Base-by-base conservation (phyloP, 2,329 filamentous ascomycete genomes). In the Colletotrichum tofieldiae region DNA sequence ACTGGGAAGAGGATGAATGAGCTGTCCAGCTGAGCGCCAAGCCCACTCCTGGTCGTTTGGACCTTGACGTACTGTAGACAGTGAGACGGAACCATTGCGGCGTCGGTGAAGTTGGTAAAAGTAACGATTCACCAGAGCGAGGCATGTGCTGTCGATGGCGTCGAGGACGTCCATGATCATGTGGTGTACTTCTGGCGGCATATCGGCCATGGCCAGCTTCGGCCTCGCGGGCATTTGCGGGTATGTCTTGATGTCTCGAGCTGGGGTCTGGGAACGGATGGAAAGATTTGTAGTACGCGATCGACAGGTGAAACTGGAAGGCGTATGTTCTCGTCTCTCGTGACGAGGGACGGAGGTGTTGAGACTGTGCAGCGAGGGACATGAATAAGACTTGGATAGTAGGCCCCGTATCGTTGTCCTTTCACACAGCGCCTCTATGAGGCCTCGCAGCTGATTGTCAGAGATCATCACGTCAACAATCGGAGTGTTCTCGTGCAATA, bases 121-220 rank as follows among this genome's bases (percentile, higher is more conserved):
- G 45, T 62, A 51, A 14, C 45, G 43, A 26, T n/a, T 62, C 5
- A 9, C 14, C 20, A 62, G 43, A 12, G 29, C 45, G 29, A 62
- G 45, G 32, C 59, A 62, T 5, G 59, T 62, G 11, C 59, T 18
- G 6, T 62, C 59, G 45, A 51, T 47, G 9, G 11, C 12, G 29
- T 61, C 41, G 41, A 61, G 58, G 20, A 47, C 35, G 41, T 47
- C 58, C 16, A 61, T 20, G 2, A 61, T 47, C 8, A n/a, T 35
- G 16, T 49, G 58, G 41, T 61, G 58, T 12, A 61, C 16, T 35
- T 61, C 58, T 9, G 58, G 58, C 14, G 58, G 58, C n/a, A 61
- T 26, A 23, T n/a, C 18, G 29, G 12, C 14, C 16, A 49, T 45
- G 8, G 5, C 11, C 29, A 47, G 41, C 39, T n/a, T 23, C 11